Base-by-base conservation (phyloP, 208 protist genomes). In the Phytomonas francai region DNA sequence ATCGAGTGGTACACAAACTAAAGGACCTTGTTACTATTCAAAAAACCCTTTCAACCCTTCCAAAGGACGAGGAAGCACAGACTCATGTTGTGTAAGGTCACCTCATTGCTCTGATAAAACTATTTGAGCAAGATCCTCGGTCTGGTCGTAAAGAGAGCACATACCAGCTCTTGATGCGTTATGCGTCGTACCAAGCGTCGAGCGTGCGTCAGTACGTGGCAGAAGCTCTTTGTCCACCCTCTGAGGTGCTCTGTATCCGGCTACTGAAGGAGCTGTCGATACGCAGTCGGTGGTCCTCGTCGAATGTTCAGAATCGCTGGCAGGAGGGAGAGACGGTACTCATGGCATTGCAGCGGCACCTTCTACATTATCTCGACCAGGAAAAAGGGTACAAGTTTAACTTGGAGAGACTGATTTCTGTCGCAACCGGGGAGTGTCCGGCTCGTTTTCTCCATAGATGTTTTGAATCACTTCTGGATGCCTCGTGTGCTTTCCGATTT, bases 141-240 rank as follows among this genome's bases (percentile, higher is more conserved):
- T 67, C 36, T 56, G 59, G 61, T 34, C 59, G 57, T 32, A 34
- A 68, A 33, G 29, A 28, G 28, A 58, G 12, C 22, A 14, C 73
- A 19, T 76, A 76, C 57, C 65, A 67, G 59, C 72, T 89, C 67
- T 76, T 94, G 34, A 65, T 80, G 70, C 63, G 58, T 58, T 70
- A 89, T 27, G 73, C 85, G 58, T 67, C 72, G 58, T 77, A 90
- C 67, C 79, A 84, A 11, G 88, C 88, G 29, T 82, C 85, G 6
- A 92, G 84, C 51, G 78, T 94, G 63, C 80, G 88, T 8, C 85
- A 91, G 72, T 83, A 79, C 36, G 81, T 94, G 19, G 85, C 88
- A 32, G 81, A 82, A 63, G 74, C 79, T 31, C 85, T 89, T 42
- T 73, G 81, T 27, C 79, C 78, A 29, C 84, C 69, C 27, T 88